Percentiles rank a stretch among this genome's conserved stretches.
phyloP scores from a whole-genome alignment of 345 rosid species.

The Citrus trifoliata region DNA sequence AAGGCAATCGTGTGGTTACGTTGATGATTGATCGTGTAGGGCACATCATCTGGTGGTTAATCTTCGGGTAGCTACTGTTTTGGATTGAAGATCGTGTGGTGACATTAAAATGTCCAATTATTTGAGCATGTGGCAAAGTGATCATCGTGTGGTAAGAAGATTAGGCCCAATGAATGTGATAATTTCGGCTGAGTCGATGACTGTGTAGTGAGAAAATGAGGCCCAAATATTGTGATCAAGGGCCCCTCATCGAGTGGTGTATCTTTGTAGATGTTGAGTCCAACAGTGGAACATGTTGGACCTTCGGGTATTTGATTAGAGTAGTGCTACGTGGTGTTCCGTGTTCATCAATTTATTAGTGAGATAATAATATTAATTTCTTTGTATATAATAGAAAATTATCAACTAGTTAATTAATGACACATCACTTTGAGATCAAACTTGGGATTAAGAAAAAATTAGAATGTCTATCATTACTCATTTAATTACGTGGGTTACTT shows the following conservation, averaged over 20 bases:
- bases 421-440: too few species aligned
- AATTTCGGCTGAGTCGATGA: background rate
- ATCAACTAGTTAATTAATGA: too few species aligned
- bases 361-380: accelerated
- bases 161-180: background rate
- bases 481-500: background rate
- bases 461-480: too few species aligned
- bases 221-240: background rate
- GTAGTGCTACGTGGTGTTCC: too few species aligned
- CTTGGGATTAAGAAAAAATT: too few species aligned
- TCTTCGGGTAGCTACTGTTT: background rate
- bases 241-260: background rate
- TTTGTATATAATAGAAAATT: accelerated
- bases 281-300: background rate
- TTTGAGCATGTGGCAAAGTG: background rate
- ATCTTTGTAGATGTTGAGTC: background rate
- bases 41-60: background rate
- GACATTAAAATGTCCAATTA: background rate
- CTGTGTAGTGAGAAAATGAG: background rate
- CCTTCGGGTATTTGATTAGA: background rate
- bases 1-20: background rate
- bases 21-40: background rate
- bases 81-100: background rate
- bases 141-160: background rate
- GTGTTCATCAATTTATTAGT: too few species aligned